These are phyloP conservation scores for Pelargonium hybrid DNA, from an alignment of 441 rosid genomes.

Conservation along the genomic window DNA sequence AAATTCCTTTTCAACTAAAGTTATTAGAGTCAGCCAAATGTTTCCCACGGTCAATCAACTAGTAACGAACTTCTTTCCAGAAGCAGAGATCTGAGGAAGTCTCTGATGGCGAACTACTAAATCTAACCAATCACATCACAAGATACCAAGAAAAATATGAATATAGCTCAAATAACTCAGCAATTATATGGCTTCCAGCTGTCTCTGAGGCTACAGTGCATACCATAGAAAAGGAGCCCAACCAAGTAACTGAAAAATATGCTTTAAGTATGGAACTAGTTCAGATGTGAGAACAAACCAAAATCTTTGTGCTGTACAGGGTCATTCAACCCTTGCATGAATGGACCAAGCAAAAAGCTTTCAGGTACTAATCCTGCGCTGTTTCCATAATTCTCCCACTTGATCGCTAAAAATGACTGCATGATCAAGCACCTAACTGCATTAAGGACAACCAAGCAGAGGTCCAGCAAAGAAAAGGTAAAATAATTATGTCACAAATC, in stretches of 20 bases:
- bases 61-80: neutral
- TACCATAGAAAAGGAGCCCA: neutral
- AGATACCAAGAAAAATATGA: neutral
- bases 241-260: conserved; percentile 5
- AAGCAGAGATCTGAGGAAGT: neutral
- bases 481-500: neutral
- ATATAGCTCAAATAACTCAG: neutral
- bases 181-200: neutral
- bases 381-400: conserved; percentile 52
- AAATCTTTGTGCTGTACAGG: conserved; percentile 84
- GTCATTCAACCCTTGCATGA: conserved; percentile 79
- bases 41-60: neutral
- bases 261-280: conserved; percentile 10
- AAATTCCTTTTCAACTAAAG: neutral
- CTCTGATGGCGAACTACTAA: neutral
- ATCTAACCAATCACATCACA: neutral
- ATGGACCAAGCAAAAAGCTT: conserved; percentile 69
- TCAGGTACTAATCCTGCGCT: conserved; percentile 54
- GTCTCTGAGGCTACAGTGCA: neutral
- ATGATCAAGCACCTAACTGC: conserved; percentile 93
- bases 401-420: conserved; percentile 75
- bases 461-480: conserved; percentile 1
- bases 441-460: conserved; percentile 19
- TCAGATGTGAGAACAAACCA: conserved; percentile 40
- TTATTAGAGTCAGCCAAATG: neutral